Conservation (phyloP, 257 asterid genomes). For the Nicotiana sylvestris region DNA sequence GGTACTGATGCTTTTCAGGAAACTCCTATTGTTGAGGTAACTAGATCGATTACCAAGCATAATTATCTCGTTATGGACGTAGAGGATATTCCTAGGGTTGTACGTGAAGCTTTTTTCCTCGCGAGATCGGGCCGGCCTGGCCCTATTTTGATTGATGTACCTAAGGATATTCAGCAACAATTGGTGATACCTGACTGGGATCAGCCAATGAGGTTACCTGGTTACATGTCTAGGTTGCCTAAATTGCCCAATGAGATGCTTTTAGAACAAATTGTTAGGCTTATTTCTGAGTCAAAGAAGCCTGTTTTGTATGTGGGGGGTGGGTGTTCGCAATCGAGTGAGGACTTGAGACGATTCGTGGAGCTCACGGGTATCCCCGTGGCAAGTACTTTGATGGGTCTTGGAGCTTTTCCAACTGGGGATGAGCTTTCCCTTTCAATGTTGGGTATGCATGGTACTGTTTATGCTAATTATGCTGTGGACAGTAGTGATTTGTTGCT, state of each 20-base stretch:
- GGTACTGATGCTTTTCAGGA: conserved; percentile 19
- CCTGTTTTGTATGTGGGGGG: conserved; percentile 17
- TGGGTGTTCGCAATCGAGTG: conserved; percentile 8
- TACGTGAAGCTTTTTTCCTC: conserved; percentile 10
- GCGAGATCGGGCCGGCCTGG: conserved; percentile 18
- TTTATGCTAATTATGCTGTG: conserved; percentile 15
- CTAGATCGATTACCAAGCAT: conserved; percentile 18
- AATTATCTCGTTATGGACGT: conserved; percentile 18
- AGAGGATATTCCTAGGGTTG: conserved; percentile 13
- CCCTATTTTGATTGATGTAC: conserved; percentile 14
- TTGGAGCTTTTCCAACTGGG: conserved; percentile 8
- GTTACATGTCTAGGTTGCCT: conserved; percentile 16
- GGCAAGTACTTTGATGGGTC: conserved; percentile 19
- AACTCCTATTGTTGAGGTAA: conserved; percentile 19
- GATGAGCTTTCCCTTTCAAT: conserved; percentile 15
- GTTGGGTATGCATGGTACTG: conserved; percentile 20
- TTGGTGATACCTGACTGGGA: conserved; percentile 20
- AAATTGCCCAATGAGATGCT: conserved; percentile 10
- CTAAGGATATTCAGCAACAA: conserved; percentile 17
- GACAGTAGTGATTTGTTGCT: conserved; percentile 18
- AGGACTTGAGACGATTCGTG: conserved; percentile 13
- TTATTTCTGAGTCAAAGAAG: conserved; percentile 13
- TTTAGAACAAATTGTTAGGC: conserved; percentile 13
- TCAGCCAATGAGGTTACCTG: conserved; percentile 18
- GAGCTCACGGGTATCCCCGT: conserved; percentile 13